phyloP scores from a whole-genome alignment of 23 red algal genomes.

The Porphyridium purpureum region DNA sequence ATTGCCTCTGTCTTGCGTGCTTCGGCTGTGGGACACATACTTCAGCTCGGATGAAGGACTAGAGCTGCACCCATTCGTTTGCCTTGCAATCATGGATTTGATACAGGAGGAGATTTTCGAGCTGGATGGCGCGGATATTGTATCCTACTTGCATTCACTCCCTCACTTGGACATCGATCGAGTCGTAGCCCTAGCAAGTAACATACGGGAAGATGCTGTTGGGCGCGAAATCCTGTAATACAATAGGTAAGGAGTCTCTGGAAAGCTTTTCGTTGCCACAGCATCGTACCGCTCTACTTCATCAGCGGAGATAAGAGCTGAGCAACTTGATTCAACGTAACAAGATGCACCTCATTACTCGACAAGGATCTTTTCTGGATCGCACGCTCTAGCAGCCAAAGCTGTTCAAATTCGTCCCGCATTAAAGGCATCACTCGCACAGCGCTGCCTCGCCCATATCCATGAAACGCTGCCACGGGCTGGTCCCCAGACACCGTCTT shows the following conservation, averaged over 20 bases:
- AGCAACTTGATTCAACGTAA: neutral
- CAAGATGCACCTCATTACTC: constrained; percentile 1
- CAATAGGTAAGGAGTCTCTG: too few species aligned
- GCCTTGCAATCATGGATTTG: constrained; percentile 63
- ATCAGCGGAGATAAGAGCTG: too few species aligned
- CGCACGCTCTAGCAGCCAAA: too few species aligned
- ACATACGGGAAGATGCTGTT: constrained; percentile 10
- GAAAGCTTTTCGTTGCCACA: too few species aligned
- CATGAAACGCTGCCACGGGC: too few species aligned
- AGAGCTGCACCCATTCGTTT: constrained; percentile 66
- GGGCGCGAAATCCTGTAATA: constrained; percentile 14
- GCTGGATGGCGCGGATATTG: constrained; percentile 70
- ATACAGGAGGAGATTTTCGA: constrained; percentile 68
- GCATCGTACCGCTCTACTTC: too few species aligned
- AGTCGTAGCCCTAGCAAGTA: constrained; percentile 52
- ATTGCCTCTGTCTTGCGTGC: constrained; percentile 29
- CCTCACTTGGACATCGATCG: constrained; percentile 65
- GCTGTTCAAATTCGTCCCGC: too few species aligned
- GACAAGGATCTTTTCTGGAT: neutral
- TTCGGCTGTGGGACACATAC: constrained; percentile 83
- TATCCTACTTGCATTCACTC: constrained; percentile 30
- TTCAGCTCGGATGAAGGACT: constrained; percentile 30
- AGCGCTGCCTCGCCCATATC: too few species aligned
- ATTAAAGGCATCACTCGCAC: too few species aligned
- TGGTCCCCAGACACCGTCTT: too few species aligned